Base-by-base conservation (phyloP, 306 rosid genomes). In the Begonia peltatifolia region DNA sequence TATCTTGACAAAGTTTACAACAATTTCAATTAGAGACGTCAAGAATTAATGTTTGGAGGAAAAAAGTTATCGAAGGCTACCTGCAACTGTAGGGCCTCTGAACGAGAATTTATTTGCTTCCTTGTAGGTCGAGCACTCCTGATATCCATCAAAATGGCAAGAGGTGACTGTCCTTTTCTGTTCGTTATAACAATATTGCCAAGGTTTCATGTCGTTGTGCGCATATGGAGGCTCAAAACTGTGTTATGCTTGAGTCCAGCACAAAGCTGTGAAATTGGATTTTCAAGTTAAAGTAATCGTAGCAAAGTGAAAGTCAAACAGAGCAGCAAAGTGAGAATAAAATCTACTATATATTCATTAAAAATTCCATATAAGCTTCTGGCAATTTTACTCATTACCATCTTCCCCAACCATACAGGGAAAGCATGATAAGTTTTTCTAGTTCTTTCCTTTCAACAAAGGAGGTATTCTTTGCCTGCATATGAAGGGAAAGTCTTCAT, bases 211-310 rank as follows among this genome's bases (percentile, higher is more conserved):
- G 65, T 92, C 96, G 59, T 83, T 92, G 64, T 92, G 99, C 14
- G 96, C 99, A 79, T 86, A 87, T 58, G 99, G 84, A 55, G 94
- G 93, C 61, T 87, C 96, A 16, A 86, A 81, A 68, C 47, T 71
- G 74, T 92, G 99, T 94, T 92, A 62, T 92, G 96, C 80, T 87
- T 62, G 22, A 92, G 96, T 71, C 99, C 96, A 71, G 88, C 93
- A 68, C 99, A 92, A 52, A 92, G 93, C 99, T 92, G 93, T 62
- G 54, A 50, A 48, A 63, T 62, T 35, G 53, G 75, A 63, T 58
- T 65, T 73, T 59, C 30, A 55, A 43, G 5, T 43, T n/a, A n/a
- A 2, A 10, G 3, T 43, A 43, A 12, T 43, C 5, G n/a, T 2
- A 43, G n/a, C 1, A 43, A 43, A n/a, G n/a, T n/a, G n/a, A 43